Conservation (phyloP, 371 early-diverging fungal genomes). For the Umbelopsis sp. region DNA sequence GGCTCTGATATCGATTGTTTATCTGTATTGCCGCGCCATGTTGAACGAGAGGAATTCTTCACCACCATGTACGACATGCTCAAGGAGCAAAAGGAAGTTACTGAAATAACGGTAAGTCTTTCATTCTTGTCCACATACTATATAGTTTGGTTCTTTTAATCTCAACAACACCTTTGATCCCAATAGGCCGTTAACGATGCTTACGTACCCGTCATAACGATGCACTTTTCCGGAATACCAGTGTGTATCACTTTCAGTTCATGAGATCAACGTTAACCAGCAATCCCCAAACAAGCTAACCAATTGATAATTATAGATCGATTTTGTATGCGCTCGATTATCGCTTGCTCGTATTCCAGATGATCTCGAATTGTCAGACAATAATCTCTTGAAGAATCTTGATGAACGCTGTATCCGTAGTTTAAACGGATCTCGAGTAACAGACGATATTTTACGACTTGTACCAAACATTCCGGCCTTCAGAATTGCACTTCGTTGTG, state of each 20-base stretch:
- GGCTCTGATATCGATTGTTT: slow-evolving; percentile 99
- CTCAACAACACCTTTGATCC: slow-evolving; percentile 7
- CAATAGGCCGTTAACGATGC: slow-evolving; percentile 84
- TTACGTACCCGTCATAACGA: slow-evolving; percentile 98
- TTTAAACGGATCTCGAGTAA: slow-evolving; percentile 98
- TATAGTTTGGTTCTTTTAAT: neutral
- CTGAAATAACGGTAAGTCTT: slow-evolving; percentile 79
- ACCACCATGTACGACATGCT: slow-evolving; percentile 88
- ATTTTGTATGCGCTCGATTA: slow-evolving; percentile 95
- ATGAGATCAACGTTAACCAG: neutral
- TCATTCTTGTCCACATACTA: neutral
- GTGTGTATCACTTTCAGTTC: slow-evolving; percentile 43
- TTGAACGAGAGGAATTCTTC: slow-evolving; percentile 97
- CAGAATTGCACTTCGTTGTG: slow-evolving; percentile 90
- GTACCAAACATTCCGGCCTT: slow-evolving; percentile 95
- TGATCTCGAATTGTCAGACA: slow-evolving; percentile 87
- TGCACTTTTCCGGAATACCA: slow-evolving; percentile 91
- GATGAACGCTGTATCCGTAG: slow-evolving; percentile 95
- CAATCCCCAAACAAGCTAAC: slow-evolving; percentile 7
- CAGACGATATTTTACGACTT: slow-evolving; percentile 96
- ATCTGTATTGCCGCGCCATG: slow-evolving; percentile 96
- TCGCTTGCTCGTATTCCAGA: slow-evolving; percentile 81
- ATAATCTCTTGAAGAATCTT: slow-evolving; percentile 86
- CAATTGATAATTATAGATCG: slow-evolving; percentile 71
- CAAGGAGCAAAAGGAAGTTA: slow-evolving; percentile 81